phyloP scores from a whole-genome alignment of 306 rosid species.

The Betula pendula region DNA sequence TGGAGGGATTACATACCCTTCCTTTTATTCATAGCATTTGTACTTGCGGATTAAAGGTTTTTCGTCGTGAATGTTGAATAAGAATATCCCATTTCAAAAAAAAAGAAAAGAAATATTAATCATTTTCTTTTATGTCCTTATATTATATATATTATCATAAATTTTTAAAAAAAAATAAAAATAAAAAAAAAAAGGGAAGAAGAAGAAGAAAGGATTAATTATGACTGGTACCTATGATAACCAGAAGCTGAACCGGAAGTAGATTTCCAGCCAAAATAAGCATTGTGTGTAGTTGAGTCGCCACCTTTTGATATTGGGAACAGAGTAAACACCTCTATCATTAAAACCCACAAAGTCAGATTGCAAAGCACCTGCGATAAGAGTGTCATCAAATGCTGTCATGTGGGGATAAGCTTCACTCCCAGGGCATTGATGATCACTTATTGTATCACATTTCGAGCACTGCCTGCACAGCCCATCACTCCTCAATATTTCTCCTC shows the following conservation, averaged over 20 bases:
- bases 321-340: constrained; percentile 37
- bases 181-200: too few relatives aligned
- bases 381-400: constrained; percentile 40
- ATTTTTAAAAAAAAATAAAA: too few relatives aligned
- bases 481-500: constrained; percentile 14
- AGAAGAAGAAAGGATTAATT: too few relatives aligned
- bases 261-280: constrained; percentile 44
- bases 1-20: too few relatives aligned
- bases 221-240: constrained; percentile 39
- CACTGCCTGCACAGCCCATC: constrained; percentile 34
- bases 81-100: too few relatives aligned
- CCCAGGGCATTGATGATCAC: constrained; percentile 31
- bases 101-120: too few relatives aligned
- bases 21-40: too few relatives aligned
- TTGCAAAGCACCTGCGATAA: constrained; percentile 36
- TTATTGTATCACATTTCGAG: constrained; percentile 34
- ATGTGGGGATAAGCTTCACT: constrained; percentile 38
- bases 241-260: constrained; percentile 42
- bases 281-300: constrained; percentile 25
- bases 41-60: too few relatives aligned
- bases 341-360: constrained; percentile 34
- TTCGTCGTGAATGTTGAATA: too few relatives aligned
- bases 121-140: too few relatives aligned
- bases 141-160: too few relatives aligned
- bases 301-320: constrained; percentile 41